Evolutionary conservation across 331 rosid species (phyloP).

Genomic region (Malus hybrid): DNA sequence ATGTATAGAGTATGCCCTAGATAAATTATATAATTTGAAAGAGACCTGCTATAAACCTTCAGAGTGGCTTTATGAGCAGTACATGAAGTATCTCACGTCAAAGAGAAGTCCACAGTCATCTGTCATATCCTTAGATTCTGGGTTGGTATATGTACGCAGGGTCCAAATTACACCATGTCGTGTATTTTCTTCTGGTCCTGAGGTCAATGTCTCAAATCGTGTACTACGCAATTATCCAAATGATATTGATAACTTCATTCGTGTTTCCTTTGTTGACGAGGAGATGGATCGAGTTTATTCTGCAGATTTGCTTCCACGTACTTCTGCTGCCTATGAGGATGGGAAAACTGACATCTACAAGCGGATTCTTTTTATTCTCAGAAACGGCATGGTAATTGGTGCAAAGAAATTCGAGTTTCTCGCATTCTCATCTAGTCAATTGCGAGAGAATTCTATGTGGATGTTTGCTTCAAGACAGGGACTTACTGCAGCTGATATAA

Average conservation of each 20-base stretch:
- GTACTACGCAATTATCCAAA: constrained; percentile 45
- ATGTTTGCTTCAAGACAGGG: constrained; percentile 69
- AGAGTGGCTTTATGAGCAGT: constrained; percentile 48
- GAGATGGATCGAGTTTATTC: constrained; percentile 55
- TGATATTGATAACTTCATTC: constrained; percentile 54
- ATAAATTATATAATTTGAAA: constrained; percentile 34
- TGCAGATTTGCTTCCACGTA: constrained; percentile 44
- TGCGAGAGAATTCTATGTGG: constrained; percentile 75
- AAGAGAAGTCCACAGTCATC: constrained; percentile 33
- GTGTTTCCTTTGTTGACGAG: constrained; percentile 81
- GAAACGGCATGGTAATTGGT: constrained; percentile 54
- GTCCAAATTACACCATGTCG: constrained; percentile 62
- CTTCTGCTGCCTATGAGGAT: constrained; percentile 13
- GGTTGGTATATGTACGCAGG: constrained; percentile 65
- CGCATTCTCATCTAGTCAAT: constrained; percentile 81
- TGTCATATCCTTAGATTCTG: constrained; percentile 38
- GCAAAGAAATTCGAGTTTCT: constrained; percentile 63
- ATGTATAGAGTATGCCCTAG: constrained; percentile 40
- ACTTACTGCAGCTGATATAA: constrained; percentile 36
- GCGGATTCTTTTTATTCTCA: constrained; percentile 55
- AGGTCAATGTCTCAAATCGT: constrained; percentile 73
- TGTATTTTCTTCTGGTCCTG: constrained; percentile 64
- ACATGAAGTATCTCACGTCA: constrained; percentile 17
- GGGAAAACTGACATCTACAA: constrained; percentile 49
- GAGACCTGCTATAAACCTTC: constrained; percentile 59